Base-by-base conservation (phyloP, 192 early-diverging fungal species). In the Entomortierella chlamydospora region DNA sequence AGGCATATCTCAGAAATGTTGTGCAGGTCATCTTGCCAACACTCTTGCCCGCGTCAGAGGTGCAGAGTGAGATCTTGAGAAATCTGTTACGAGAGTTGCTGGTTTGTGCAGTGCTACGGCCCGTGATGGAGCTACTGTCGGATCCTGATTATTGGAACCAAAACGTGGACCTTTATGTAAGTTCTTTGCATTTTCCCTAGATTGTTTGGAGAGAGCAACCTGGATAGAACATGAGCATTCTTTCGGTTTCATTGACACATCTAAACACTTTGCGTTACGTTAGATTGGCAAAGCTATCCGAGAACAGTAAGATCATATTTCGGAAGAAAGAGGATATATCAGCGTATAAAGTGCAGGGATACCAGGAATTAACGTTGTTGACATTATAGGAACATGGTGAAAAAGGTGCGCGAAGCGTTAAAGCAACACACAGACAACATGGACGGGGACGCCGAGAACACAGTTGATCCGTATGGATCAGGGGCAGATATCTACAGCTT, bases 101-200 rank as follows among this genome's bases (percentile, higher is more conserved):
- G 12, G 83, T 84, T 0, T 88, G 90, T 13, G 84, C 90, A 0
- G 74, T 97, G 10, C 49, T 98, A 9, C 84, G 87, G 29, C 93
- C 95, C 1, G 53, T 92, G 0, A 64, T 96, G 28, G 80, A 89
- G 20, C 85, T 86, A 39, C 42, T 97, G 30, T 83, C 91, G 0
- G 96, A 97, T 50, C 93, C 96, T 1, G 95, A 97, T 77, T 97
- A 90, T 45, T 91, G 92, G 87, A 97, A 97, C 78, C 90, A 94
- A 65, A 85, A 89, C 18, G 77, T 97, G n/a, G 91, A 92, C 37
- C 67, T 81, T 15, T 87, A 91, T 79, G 86, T 87, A 83, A 68
- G 85, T 50, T 22, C 5, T 57, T 30, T 31, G 41, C 23, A 12
- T 42, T 61, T 34, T 42, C 39, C 33, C 22, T 53, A 37, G 2